Evolutionary conservation across 305 asterid species (phyloP).

Genomic region (Solanum hybrid): DNA sequence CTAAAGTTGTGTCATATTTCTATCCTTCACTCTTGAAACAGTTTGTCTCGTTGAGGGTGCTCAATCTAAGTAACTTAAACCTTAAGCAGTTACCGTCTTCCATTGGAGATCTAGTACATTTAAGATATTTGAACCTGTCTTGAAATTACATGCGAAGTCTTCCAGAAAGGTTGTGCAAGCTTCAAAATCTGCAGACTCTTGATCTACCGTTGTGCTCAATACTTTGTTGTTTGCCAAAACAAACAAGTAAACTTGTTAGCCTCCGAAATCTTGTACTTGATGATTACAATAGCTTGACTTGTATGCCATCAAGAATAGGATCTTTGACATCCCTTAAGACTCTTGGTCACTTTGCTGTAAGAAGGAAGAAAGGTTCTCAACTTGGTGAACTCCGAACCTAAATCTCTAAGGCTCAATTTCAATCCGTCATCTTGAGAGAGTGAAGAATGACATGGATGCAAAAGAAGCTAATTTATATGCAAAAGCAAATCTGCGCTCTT

Average conservation of each 20-base stretch:
- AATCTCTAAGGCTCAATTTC: constrained; percentile 8
- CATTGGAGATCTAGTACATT: constrained; percentile 46
- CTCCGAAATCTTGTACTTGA: background rate
- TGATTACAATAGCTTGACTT: constrained; percentile 7
- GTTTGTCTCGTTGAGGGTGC: background rate
- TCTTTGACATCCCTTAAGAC: constrained; percentile 14
- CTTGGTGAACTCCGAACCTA: background rate
- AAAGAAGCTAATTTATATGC: background rate
- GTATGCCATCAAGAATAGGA: constrained; percentile 9
- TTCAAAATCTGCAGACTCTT: constrained; percentile 17
- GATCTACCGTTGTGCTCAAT: constrained; percentile 5
- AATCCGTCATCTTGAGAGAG: background rate
- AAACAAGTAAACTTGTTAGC: background rate
- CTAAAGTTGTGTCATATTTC: constrained; percentile 16
- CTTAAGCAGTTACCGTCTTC: constrained; percentile 32
- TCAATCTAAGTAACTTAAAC: background rate
- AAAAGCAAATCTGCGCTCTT: background rate
- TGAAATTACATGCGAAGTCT: constrained; percentile 10
- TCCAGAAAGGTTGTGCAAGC: constrained; percentile 19
- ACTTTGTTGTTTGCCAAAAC: constrained; percentile 12
- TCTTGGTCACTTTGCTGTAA: too few relatives aligned
- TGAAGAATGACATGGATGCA: background rate
- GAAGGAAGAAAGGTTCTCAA: background rate
- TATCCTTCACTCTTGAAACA: constrained; percentile 18
- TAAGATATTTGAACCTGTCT: constrained; percentile 27